A percentile compares a stretch with the other conserved stretches of the same genome.
Evolutionary conservation across 2,329 filamentous ascomycete genomes (phyloP).

Genomic region (Pseudogymnoascus sp.): DNA sequence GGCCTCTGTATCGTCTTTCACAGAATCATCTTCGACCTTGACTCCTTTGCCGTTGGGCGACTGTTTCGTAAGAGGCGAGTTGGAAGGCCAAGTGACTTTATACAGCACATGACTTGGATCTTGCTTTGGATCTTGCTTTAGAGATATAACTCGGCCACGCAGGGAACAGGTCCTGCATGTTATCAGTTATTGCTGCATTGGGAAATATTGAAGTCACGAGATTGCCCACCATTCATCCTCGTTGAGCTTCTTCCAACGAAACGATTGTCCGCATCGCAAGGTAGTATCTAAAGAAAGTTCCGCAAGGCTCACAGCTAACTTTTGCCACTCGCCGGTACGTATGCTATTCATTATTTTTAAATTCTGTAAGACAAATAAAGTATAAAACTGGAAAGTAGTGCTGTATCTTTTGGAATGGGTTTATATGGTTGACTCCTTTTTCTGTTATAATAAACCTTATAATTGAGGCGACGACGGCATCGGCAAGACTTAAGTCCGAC

Average conservation of each 20-base stretch:
- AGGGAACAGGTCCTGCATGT: constrained; percentile 64
- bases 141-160: constrained; percentile 71
- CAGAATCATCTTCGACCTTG: constrained; percentile 7
- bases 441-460: not conserved
- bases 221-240: constrained; percentile 68
- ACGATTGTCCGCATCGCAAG: constrained; percentile 89
- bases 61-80: constrained; percentile 30
- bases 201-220: constrained; percentile 2
- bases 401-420: not conserved
- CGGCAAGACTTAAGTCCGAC: constrained; percentile 8
- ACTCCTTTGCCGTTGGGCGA: constrained; percentile 22
- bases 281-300: constrained; percentile 95
- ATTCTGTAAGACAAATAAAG: not conserved
- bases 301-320: constrained; percentile 69
- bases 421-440: not conserved
- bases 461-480: not conserved
- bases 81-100: constrained; percentile 52
- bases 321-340: constrained; percentile 70
- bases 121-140: constrained; percentile 78
- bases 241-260: constrained; percentile 80
- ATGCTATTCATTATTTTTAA: constrained; percentile 21
- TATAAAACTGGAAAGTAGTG: not conserved
- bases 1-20: constrained; percentile 60
- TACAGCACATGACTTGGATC: constrained; percentile 74
- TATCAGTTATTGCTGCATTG: constrained; percentile 17